Evolutionary conservation across 352 stramenopile species (phyloP), one percentile per base, ranked within the genome.

Genomic region (Phytophthora pisi): DNA sequence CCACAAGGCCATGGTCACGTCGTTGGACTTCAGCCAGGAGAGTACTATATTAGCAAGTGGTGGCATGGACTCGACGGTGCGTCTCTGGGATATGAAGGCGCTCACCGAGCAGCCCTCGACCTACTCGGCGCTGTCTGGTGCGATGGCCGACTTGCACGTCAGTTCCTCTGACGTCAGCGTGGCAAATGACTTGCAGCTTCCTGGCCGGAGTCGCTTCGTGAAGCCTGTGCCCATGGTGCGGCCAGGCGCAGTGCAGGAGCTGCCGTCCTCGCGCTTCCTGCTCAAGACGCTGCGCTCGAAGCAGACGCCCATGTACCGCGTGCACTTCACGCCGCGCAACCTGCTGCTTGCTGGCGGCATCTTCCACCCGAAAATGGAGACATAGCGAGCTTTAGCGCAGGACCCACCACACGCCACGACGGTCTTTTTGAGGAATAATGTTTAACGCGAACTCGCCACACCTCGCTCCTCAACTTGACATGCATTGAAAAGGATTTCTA

Each of bases 231-330:
- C 86, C 13, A 80, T 89, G 63, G 76, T 91, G 51, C 81, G 82
- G 9, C 68, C 81, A 4, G 80, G 71, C 30, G 68, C 71, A 0
- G 68, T 89, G 42, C 78, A 86, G 42, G 80, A 92, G 11, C 53
- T 90, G 23, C 82, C 81, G 36, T 78, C 78, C 50, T 93, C 86
- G 15, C 85, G 81, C 4, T 93, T 91, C 60, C 57, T 93, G n/a
- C 72, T 95, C 34, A 91, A 94, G 76, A 95, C 85, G 38, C 78
- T 96, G 51, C 81, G 82, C 23, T 91, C 87, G 20, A 96, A 96
- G 75, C 84, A 93, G 61, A 95, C 89, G 51, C 87, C 85, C 34
- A 91, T 95, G 69, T 89, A 92, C 58, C 76, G 80, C 47, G 81
- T 96, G 36, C 82, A 91, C 51, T 96, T 92, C 57, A 96, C 89